A percentile compares a stretch with the other conserved stretches of the same genome.
Evolutionary conservation across 768 basidiomycete species (phyloP).

Genomic region (Inosperma sp.): DNA sequence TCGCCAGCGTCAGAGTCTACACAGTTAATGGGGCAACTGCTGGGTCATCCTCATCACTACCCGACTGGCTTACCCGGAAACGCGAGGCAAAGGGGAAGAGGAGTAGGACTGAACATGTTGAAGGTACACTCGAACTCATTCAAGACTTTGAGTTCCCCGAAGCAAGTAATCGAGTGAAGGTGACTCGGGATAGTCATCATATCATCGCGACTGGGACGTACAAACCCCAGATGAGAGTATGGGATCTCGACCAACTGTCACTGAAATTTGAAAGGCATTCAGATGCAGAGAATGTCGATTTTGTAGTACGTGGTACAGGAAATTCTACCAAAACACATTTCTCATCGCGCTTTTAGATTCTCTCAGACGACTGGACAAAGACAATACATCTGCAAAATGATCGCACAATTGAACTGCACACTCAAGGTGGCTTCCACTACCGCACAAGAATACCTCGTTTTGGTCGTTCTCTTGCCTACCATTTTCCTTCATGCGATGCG

Average conservation of each 20-base stretch:
- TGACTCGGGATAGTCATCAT: slow-evolving; percentile 89
- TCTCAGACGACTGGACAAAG: slow-evolving; percentile 99
- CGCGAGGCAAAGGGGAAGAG: slow-evolving; percentile 62
- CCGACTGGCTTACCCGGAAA: slow-evolving; percentile 86
- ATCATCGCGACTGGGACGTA: slow-evolving; percentile 94
- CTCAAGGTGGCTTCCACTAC: slow-evolving; percentile 89
- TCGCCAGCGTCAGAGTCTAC: slow-evolving; percentile 69
- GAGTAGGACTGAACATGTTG: slow-evolving; percentile 68
- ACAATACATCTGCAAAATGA: slow-evolving; percentile 95
- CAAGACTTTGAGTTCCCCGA: slow-evolving; percentile 98
- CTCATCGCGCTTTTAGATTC: slow-evolving; percentile 48
- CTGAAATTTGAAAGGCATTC: slow-evolving; percentile 95
- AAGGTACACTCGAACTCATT: slow-evolving; percentile 85
- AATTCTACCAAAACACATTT: slow-evolving; percentile 12
- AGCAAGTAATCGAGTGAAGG: slow-evolving; percentile 87
- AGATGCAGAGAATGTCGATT: slow-evolving; percentile 96
- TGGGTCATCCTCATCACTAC: slow-evolving; percentile 86
- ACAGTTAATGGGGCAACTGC: slow-evolving; percentile 91
- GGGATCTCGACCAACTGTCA: slow-evolving; percentile 89
- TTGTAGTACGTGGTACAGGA: slow-evolving; percentile 75
- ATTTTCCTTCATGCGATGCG: slow-evolving; percentile 90
- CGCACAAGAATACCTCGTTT: slow-evolving; percentile 92
- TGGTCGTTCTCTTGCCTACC: slow-evolving; percentile 88
- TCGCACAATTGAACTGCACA: slow-evolving; percentile 91
- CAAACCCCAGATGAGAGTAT: slow-evolving; percentile 95